Base-by-base conservation (phyloP, 768 basidiomycete species). In the Rickenella mellea region DNA sequence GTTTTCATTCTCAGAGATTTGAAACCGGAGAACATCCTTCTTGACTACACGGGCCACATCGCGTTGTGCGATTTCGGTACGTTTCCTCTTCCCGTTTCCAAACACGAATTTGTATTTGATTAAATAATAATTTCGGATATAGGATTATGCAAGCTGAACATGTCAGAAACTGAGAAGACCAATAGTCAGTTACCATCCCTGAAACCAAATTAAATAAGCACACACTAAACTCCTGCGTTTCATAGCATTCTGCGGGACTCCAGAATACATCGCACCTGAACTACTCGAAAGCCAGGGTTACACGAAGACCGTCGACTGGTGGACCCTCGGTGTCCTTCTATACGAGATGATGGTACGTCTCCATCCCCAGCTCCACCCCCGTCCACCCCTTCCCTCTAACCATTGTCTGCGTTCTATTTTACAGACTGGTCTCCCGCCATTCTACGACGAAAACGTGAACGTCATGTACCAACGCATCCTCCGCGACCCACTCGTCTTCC, bases 391-490 rank as follows among this genome's bases (percentile, higher is more conserved):
- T 24, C 22, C 15, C 21, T 24, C 12, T 24, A 44, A 15, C 27
- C 25, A 21, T 46, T 25, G 44, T 32, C 51, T 17, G 9, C 32
- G n/a, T 11, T 39, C 35, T 43, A 38, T 30, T 38, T 11, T 52
- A 52, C 55, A 96, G 79, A 89, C 94, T 5, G 94, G 94, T 27
- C 76, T 99, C 12, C 96, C 94, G 9, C 94, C 94, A 3, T 98
- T 96, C 74, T 99, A 97, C 60, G 93, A 97, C 54, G 94, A 99
- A 61, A 96, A 98, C 60, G 93, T 94, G 31, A 93, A 94, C 66
- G 84, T 86, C 31, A 96, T 93, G 92, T 93, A 94, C 58, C 86
- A 92, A 60, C 83, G 93, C 45, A 98, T 98, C 57, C 74, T 98
- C 20, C 74, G 81, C 20, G 94, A 99, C 55, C 94, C 93, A 1